A percentile compares a stretch with the other conserved stretches of the same genome.
phyloP scores from a whole-genome alignment of 2,329 filamentous ascomycete genomes.

The Zalaria sp. region DNA sequence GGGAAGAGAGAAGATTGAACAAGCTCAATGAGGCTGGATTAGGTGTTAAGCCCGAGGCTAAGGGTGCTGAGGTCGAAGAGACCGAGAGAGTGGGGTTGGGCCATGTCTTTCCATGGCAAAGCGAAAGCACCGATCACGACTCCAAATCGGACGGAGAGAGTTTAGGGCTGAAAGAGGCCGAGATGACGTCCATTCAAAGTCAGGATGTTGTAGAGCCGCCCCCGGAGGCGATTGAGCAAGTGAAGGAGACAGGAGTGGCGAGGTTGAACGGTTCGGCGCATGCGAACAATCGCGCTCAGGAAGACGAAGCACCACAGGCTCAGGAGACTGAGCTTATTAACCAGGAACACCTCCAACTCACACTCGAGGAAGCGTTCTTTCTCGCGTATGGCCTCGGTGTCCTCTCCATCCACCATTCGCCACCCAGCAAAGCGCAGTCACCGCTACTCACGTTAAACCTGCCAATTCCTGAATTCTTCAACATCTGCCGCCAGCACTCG shows the following conservation, averaged over 20 bases:
- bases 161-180: no score
- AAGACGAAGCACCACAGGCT: no score
- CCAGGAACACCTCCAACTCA: constrained; percentile 83
- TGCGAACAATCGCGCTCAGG: no score
- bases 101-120: constrained; percentile 6
- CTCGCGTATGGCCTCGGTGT: constrained; percentile 67
- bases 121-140: neutral
- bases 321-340: constrained; percentile 16
- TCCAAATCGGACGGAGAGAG: neutral
- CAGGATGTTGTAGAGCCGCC: no score
- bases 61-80: neutral
- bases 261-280: no score
- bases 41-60: neutral
- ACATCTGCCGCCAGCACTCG: constrained; percentile 37
- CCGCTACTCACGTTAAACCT: constrained; percentile 8
- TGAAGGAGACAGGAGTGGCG: no score
- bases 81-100: neutral
- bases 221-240: no score
- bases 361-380: constrained; percentile 84
- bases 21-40: neutral
- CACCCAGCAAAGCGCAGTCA: constrained; percentile 18
- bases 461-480: constrained; percentile 33
- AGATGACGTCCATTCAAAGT: no score
- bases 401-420: constrained; percentile 44
- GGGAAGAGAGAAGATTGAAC: constrained; percentile 31